Conservation (phyloP, 805 yeast species). For the Ogataea pilisensis region DNA sequence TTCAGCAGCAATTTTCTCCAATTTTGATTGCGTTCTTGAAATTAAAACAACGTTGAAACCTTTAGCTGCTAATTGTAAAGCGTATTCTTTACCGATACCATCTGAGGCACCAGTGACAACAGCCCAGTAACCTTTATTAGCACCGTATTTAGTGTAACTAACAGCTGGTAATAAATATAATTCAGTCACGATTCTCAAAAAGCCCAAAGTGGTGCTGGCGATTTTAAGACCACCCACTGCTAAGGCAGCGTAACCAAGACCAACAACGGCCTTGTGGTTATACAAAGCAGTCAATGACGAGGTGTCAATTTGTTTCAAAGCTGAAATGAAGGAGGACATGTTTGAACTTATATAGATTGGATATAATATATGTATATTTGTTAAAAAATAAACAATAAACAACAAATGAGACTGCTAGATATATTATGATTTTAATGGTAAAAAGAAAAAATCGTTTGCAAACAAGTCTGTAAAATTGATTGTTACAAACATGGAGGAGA, state of each 20-base stretch:
- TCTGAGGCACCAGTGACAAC: slow-evolving; percentile 96
- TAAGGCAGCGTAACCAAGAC: background rate
- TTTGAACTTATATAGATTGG: background rate
- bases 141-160: slow-evolving; percentile 57
- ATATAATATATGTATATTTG: too few species aligned
- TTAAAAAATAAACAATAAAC: too few species aligned
- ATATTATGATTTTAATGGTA: too few species aligned
- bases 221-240: background rate
- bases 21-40: slow-evolving; percentile 77
- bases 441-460: too few species aligned
- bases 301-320: background rate
- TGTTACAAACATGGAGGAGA: too few species aligned
- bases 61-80: slow-evolving; percentile 75
- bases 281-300: background rate
- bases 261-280: background rate
- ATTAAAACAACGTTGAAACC: slow-evolving; percentile 83
- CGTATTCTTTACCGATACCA: slow-evolving; percentile 93
- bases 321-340: background rate
- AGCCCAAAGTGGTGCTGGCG: background rate
- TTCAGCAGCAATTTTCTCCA: slow-evolving; percentile 60
- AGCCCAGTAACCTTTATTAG: slow-evolving; percentile 77
- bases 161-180: background rate
- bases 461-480: too few species aligned
- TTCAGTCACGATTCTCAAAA: background rate
- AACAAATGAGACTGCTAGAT: too few species aligned